These are phyloP conservation scores for Penicillium thymicola DNA, from an alignment of 2,329 filamentous ascomycete genomes.

Conservation along the genomic window DNA sequence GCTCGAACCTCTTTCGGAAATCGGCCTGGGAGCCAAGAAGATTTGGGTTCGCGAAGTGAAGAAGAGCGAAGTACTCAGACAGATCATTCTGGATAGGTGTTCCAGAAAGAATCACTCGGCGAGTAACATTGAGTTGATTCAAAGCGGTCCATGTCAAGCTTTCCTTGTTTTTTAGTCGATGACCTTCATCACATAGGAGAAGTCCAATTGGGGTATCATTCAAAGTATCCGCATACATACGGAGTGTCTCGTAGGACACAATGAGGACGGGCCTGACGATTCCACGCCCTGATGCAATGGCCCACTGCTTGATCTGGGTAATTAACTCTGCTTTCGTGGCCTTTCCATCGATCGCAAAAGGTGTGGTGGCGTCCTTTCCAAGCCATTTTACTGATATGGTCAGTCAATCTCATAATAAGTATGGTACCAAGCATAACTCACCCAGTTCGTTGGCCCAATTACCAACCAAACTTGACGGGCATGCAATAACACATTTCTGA, in stretches of 20 bases:
- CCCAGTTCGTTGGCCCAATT: conserved; percentile 95
- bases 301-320: conserved; percentile 89
- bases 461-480: conserved; percentile 89
- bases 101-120: conserved; percentile 90
- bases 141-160: conserved; percentile 91
- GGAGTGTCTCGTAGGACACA: conserved; percentile 93
- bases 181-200: conserved; percentile 92
- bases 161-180: conserved; percentile 94
- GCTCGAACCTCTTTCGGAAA: conserved; percentile 89
- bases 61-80: conserved; percentile 94
- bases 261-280: conserved; percentile 93
- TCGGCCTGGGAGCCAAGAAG: conserved; percentile 84
- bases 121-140: conserved; percentile 83
- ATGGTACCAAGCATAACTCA: conserved; percentile 21
- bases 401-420: conserved; percentile 10
- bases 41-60: conserved; percentile 94
- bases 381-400: conserved; percentile 74
- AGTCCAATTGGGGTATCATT: conserved; percentile 87
- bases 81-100: conserved; percentile 98
- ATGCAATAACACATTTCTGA: conserved; percentile 94
- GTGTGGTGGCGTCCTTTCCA: conserved; percentile 81
- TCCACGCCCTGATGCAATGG: conserved; percentile 81
- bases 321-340: conserved; percentile 91
- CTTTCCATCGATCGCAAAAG: conserved; percentile 96
- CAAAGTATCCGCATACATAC: conserved; percentile 85